Base-by-base conservation (phyloP, 352 stramenopile species). In the Pythium volutum region DNA sequence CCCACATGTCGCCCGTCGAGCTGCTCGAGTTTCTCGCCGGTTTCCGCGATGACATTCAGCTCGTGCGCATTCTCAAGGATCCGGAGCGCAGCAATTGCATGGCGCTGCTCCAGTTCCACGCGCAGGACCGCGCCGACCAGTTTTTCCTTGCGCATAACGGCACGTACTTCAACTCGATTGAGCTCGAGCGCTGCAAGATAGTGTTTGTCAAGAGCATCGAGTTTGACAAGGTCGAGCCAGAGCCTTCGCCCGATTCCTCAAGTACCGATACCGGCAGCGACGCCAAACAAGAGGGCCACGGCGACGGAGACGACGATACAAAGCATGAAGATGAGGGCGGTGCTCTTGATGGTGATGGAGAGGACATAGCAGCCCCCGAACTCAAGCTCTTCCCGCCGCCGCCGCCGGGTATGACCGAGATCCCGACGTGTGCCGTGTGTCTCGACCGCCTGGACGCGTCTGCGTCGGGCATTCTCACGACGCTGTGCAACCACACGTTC, bases 401-500 rank as follows among this genome's bases (percentile, higher is more conserved):
- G 34, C 85, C 87, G 14, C 65, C 73, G 0, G 83, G 81, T 12
- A 91, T 95, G 80, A 95, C 86, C 26, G 87, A 96, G 63, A 95
- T 93, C 62, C 86, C 88, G 49, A 94, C 82, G 15, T 98, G 92
- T 66, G 88, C 91, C 2, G 92, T 98, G 52, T 98, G 92, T 77
- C 73, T 98, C 27, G 92, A 98, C 55, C 74, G 84, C 10, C 62
- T 98, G 50, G 89, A 97, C 41, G 79, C 81, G 31, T 91, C 86
- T 15, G 85, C 80, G 6, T 96, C 85, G 0, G 84, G 87, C 4
- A 97, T 98, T 64, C 76, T 99, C 23, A 98, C 96, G 29, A 99
- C 97, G 25, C 81, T 98, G 47, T 99, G 97, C 75, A 99, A 99
- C 71, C 97, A 99, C 76, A 98, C 90, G 20, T 99, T 99, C 70